phyloP scores from a whole-genome alignment of 2,329 filamentous ascomycete species.

The Colletotrichum sp. region DNA sequence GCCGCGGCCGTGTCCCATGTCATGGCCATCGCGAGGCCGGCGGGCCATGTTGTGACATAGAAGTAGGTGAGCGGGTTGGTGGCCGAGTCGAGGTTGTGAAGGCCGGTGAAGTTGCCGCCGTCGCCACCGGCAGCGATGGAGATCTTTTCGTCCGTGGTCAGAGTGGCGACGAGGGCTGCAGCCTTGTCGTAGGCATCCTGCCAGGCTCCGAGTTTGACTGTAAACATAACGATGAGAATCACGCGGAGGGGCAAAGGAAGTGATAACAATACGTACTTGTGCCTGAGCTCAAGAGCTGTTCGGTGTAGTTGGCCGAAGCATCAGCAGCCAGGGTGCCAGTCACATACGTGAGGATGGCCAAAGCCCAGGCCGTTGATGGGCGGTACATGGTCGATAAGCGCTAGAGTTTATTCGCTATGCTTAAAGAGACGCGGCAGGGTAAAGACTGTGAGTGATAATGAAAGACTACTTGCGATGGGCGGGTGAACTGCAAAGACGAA shows the following conservation, averaged over 20 bases:
- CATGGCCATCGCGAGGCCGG: constrained; percentile 73
- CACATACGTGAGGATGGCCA: constrained; percentile 18
- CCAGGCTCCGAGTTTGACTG: constrained; percentile 47
- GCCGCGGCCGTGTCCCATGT: constrained; percentile 74
- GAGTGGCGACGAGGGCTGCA: constrained; percentile 57
- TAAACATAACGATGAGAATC: neutral
- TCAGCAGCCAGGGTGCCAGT: constrained; percentile 9
- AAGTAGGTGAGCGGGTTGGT: constrained; percentile 26
- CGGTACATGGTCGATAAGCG: neutral
- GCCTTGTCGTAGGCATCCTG: constrained; percentile 63
- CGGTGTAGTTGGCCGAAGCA: constrained; percentile 23
- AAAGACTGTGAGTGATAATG: neutral
- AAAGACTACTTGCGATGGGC: neutral
- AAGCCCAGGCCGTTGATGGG: neutral
- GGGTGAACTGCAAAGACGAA: neutral
- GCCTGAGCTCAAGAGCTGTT: constrained; percentile 22
- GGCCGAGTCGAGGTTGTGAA: constrained; percentile 22
- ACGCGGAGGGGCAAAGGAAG: no score
- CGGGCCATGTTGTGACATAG: constrained; percentile 47
- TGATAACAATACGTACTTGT: constrained; percentile 18
- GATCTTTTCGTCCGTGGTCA: constrained; percentile 71
- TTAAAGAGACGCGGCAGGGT: neutral
- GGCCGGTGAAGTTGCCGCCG: constrained; percentile 21
- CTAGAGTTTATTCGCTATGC: neutral
- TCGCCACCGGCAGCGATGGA: constrained; percentile 45